Evolutionary conservation across 2,329 filamentous ascomycete species (phyloP), one percentile per base, ranked within the genome.

Genomic region (Paramyrothecium roridum): DNA sequence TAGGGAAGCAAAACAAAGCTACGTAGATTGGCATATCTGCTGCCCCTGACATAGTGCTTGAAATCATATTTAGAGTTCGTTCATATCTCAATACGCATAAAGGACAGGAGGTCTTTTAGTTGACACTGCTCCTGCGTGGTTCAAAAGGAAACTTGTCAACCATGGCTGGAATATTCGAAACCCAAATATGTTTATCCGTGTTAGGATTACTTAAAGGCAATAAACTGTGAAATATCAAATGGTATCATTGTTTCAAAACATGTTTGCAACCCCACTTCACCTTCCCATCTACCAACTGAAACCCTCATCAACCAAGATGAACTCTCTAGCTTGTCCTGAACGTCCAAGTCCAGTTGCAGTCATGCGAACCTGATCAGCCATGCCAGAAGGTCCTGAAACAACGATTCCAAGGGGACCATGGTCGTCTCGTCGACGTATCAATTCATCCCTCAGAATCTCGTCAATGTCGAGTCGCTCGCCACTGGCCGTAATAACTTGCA

Each of bases 321-420:
- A 58, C 22, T 61, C 58, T 20, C 63, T 60, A 3, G 53, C 53
- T 22, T 59, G 37, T 19, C 54, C 59, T n/a, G 52, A 63, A 11
- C 48, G 56, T 34, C 56, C 48, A 40, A 70, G 52, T 46, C 53
- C 57, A 11, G 62, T 59, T n/a, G 68, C 60, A 34, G 59, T 54
- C 16, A 61, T 54, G 1, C 66, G 57, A 2, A 66, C 62, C 20
- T 69, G 59, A 51, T 70, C 65, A 2, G 69, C 65, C 67, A 70
- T 70, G 2, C 57, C 56, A 0, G 63, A 55, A 8, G 68, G 64
- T 8, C 69, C 69, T 46, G 66, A 70, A 4, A 71, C 62, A 1
- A 68, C 56, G 8, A 70, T 59, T 3, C 62, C 67, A 23, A 61
- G 49, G 11, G 57, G 53, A 16, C 64, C 62, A 16, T 34, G 53